A percentile compares a stretch with the other conserved stretches of the same genome.
phyloP scores from a whole-genome alignment of 331 rosid species.

The Rosa hybrid region DNA sequence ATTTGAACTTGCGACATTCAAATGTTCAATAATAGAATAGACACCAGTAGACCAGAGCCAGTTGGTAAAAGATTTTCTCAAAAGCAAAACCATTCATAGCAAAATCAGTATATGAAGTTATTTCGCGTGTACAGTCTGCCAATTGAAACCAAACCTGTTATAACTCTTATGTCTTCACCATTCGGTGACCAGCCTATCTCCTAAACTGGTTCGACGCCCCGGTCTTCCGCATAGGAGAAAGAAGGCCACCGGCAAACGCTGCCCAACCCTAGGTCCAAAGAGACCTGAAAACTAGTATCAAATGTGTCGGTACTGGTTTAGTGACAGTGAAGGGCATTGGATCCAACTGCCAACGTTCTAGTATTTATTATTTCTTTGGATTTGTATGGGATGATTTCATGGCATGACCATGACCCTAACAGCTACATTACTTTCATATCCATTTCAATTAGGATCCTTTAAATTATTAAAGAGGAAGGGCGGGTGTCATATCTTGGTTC shows the following conservation, averaged over 20 bases:
- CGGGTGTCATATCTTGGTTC: background rate
- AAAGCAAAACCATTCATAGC: too few relatives aligned
- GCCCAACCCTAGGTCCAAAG: background rate
- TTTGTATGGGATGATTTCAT: background rate
- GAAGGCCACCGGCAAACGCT: background rate
- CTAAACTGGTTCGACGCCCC: background rate
- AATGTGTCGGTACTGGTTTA: slow-evolving; percentile 2
- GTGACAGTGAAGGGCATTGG: background rate
- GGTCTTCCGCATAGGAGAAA: background rate
- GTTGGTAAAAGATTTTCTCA: too few relatives aligned
- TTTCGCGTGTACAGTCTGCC: too few relatives aligned
- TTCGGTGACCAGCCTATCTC: too few relatives aligned
- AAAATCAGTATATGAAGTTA: too few relatives aligned
- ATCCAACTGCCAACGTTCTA: background rate
- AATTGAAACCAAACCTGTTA: too few relatives aligned
- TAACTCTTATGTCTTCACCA: too few relatives aligned
- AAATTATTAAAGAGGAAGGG: background rate
- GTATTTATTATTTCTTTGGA: background rate
- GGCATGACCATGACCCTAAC: background rate
- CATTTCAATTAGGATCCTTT: background rate
- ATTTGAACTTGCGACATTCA: too few relatives aligned
- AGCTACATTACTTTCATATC: background rate
- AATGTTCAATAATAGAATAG: too few relatives aligned
- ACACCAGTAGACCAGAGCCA: too few relatives aligned
- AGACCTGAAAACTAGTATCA: background rate